phyloP scores from a whole-genome alignment of 306 rosid genomes.

The Cucurbita moschata region DNA sequence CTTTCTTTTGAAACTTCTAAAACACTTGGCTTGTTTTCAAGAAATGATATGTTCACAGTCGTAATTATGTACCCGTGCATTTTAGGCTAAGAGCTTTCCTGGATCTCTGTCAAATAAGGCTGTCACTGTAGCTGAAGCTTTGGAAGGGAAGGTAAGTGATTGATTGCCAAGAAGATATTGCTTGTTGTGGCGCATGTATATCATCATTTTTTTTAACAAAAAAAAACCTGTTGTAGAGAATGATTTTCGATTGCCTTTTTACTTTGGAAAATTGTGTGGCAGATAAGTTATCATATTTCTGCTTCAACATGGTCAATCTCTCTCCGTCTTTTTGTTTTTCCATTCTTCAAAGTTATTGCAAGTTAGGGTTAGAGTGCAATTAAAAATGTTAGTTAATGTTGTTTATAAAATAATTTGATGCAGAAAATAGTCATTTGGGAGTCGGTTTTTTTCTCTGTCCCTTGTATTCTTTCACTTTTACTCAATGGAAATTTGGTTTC shows the following conservation, averaged over 20 bases:
- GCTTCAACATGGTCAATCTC: neutral
- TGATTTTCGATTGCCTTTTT: neutral
- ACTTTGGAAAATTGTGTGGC: neutral
- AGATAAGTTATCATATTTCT: neutral
- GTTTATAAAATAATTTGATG: neutral
- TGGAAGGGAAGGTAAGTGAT: conserved; percentile 87
- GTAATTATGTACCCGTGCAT: conserved; percentile 1
- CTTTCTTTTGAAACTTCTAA: neutral
- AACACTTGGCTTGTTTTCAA: neutral
- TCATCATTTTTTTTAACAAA: too few species aligned
- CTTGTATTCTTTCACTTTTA: neutral
- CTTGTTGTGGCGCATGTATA: neutral
- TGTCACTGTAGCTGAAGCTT: conserved; percentile 59
- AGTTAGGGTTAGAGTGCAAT: neutral
- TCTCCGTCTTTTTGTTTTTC: neutral
- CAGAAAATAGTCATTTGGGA: neutral
- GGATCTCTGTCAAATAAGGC: conserved; percentile 61
- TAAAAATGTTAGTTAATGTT: neutral
- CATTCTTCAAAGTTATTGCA: neutral
- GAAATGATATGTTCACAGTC: neutral
- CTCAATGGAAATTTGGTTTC: neutral
- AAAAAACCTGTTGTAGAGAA: neutral
- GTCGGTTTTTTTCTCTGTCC: neutral
- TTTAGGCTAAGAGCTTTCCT: conserved; percentile 69
- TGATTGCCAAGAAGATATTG: neutral